These are phyloP conservation scores for Colletotrichum liriopes DNA, from an alignment of 2,329 filamentous ascomycete species.

Conservation along the genomic window DNA sequence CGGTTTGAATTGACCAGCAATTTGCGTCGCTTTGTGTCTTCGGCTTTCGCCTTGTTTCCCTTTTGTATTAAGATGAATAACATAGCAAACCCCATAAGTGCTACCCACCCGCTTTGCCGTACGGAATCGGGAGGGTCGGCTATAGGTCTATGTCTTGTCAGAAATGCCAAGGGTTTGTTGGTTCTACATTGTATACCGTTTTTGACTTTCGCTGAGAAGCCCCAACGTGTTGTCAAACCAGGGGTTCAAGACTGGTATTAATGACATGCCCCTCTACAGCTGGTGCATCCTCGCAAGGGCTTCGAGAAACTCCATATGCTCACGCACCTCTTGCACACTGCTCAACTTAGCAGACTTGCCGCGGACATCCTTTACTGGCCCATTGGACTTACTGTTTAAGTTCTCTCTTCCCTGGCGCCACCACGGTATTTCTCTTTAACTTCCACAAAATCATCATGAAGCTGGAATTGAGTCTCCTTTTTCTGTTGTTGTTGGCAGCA, in stretches of 20 bases:
- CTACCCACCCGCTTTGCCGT: too few relatives aligned
- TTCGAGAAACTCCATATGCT: not conserved
- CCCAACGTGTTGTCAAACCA: too few relatives aligned
- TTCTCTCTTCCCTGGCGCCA: too few relatives aligned
- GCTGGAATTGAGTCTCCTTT: not conserved
- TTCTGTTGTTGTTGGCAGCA: not conserved
- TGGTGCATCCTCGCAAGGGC: not conserved
- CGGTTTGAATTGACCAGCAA: not conserved
- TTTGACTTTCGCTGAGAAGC: too few relatives aligned
- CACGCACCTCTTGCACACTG: too few relatives aligned
- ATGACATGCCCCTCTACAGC: not conserved
- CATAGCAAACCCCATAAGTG: not conserved
- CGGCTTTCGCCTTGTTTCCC: not conserved
- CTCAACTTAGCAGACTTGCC: not conserved
- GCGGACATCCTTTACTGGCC: too few relatives aligned
- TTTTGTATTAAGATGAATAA: too few relatives aligned
- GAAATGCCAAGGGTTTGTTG: too few relatives aligned
- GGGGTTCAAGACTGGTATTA: not conserved
- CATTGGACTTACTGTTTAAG: too few relatives aligned
- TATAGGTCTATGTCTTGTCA: too few relatives aligned
- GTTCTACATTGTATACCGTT: too few relatives aligned
- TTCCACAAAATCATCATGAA: not conserved
- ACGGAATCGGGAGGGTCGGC: too few relatives aligned
- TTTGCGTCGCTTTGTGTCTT: not conserved
- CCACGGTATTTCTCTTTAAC: not conserved